A percentile compares a stretch with the other conserved stretches of the same genome.
phyloP scores from a whole-genome alignment of 1,139 yeast genomes.

The Schwanniomyces etchellsii region DNA sequence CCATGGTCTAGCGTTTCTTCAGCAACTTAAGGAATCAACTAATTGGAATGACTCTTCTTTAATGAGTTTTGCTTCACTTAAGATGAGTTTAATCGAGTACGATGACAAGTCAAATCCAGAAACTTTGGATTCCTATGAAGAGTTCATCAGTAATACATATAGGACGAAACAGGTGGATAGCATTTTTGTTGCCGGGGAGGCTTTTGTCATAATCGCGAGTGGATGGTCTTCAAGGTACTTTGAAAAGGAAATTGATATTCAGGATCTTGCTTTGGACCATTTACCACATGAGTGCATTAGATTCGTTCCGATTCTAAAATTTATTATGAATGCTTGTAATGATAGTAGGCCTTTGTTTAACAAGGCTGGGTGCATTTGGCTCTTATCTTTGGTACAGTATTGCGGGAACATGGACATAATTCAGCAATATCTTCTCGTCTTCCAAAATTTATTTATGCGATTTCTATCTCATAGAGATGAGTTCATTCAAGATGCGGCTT shows the following conservation, averaged over 20 bases:
- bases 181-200: conserved; percentile 80
- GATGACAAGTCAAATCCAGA: conserved; percentile 10
- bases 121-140: conserved; percentile 30
- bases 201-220: conserved; percentile 60
- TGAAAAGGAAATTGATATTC: conserved; percentile 47
- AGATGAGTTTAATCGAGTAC: neutral
- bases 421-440: conserved; percentile 40
- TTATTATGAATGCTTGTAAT: conserved; percentile 48
- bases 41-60: neutral
- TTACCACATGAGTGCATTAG: conserved; percentile 18
- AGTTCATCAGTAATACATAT: conserved; percentile 52
- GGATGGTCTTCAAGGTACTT: conserved; percentile 71
- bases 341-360: conserved; percentile 70
- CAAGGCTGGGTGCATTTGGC: conserved; percentile 81
- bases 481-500: conserved; percentile 83
- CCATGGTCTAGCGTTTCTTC: neutral
- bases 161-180: conserved; percentile 67
- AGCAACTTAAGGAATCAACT: neutral
- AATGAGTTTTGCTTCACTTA: neutral
- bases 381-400: conserved; percentile 72
- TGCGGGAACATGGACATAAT: conserved; percentile 49
- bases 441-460: conserved; percentile 70
- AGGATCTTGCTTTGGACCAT: conserved; percentile 17
- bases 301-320: conserved; percentile 33
- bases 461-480: conserved; percentile 79